These are phyloP conservation scores for Saccharomycopsis capsularis DNA, from an alignment of 805 yeast species.

Conservation along the genomic window DNA sequence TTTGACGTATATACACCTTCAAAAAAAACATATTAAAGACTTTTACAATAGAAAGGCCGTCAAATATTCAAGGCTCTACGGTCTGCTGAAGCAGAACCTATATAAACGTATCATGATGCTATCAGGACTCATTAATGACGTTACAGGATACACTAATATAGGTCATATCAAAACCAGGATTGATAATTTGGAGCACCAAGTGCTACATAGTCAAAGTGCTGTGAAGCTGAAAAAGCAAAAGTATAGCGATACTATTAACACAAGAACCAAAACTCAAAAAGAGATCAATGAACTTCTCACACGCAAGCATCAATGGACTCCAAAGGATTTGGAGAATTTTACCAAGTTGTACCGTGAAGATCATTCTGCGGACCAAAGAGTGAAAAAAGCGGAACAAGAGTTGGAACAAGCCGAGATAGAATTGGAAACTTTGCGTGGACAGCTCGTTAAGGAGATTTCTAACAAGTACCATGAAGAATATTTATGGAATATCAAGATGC, in stretches of 20 bases:
- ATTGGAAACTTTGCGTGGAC: constrained; percentile 65
- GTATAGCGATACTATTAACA: constrained; percentile 55
- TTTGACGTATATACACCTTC: no score
- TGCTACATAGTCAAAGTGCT: constrained; percentile 40
- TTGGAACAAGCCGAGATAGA: constrained; percentile 49
- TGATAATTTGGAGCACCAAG: constrained; percentile 43
- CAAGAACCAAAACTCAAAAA: constrained; percentile 64
- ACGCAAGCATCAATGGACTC: constrained; percentile 75
- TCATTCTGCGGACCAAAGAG: constrained; percentile 62
- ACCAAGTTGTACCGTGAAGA: constrained; percentile 77
- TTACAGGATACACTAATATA: constrained; percentile 84
- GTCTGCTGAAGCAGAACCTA: no score
- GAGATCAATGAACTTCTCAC: constrained; percentile 84
- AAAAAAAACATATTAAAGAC: no score
- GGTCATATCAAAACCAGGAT: constrained; percentile 63
- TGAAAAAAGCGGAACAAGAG: constrained; percentile 39
- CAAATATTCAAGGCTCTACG: no score
- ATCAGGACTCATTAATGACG: constrained; percentile 46
- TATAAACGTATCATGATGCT: no score
- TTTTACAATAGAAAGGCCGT: no score
- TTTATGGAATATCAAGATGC: constrained; percentile 94
- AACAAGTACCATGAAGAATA: constrained; percentile 95
- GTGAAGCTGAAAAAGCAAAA: constrained; percentile 43
- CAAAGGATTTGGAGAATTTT: constrained; percentile 74
- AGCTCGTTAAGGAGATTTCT: constrained; percentile 67